Evolutionary conservation across 306 rosid species (phyloP).

Genomic region (Cucumis cinereus): DNA sequence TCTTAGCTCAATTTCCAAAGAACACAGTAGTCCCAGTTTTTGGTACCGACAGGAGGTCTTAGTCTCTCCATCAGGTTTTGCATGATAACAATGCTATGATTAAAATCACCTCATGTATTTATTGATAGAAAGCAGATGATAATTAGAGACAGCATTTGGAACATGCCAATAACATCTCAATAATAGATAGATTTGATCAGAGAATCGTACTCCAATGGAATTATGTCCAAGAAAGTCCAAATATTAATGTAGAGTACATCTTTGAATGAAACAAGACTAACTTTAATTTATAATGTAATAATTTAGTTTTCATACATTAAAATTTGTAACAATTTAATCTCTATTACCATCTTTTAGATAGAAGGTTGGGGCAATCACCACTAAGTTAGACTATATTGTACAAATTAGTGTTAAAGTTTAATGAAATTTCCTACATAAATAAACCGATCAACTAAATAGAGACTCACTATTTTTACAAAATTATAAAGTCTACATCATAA

Average conservation of each 20-base stretch:
- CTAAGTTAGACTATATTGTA: too few species aligned
- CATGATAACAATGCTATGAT: conserved; percentile 20
- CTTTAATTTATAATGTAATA: too few species aligned
- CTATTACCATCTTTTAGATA: too few species aligned
- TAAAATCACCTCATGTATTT: conserved; percentile 44
- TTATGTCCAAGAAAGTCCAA: neutral
- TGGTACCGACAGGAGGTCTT: conserved; percentile 59
- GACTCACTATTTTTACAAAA: too few species aligned
- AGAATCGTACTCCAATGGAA: neutral
- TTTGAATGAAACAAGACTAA: conserved; percentile 2
- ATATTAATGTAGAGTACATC: neutral
- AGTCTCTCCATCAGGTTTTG: conserved; percentile 53
- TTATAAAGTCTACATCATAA: too few species aligned
- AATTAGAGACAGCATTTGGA: conserved; percentile 2
- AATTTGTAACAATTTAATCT: too few species aligned
- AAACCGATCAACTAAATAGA: too few species aligned
- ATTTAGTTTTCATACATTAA: too few species aligned
- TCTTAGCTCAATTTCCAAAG: conserved; percentile 69
- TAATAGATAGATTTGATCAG: conserved; percentile 4
- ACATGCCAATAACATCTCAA: conserved; percentile 14
- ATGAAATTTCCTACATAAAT: too few species aligned
- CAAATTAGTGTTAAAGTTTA: too few species aligned
- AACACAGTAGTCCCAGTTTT: conserved; percentile 84
- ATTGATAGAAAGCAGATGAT: conserved; percentile 10
- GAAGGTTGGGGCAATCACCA: too few species aligned